Base-by-base conservation (phyloP, 208 protist species). In the Leishmania mexicana region DNA sequence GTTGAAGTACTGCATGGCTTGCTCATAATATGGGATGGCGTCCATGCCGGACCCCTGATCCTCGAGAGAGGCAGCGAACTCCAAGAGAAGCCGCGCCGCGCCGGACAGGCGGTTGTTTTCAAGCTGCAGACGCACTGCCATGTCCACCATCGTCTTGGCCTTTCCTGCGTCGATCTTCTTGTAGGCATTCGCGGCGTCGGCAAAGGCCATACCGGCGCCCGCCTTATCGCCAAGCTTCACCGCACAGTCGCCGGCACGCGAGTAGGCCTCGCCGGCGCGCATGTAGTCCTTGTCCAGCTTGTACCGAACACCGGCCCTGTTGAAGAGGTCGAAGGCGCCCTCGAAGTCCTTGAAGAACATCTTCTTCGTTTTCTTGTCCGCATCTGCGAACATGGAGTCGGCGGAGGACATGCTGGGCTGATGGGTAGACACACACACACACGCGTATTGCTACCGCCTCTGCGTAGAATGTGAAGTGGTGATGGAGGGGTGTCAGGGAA, bases 341-440 rank as follows among this genome's bases (percentile, higher is more conserved):
- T 96, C 92, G 71, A 91, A 95, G 83, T 98, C 93, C 54, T 96
- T 95, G 77, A 95, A 95, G 78, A 98, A 95, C 31, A 81, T 82
- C 81, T 92, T 94, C 82, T 93, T 94, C 5, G 88, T 85, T 86
- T 96, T 96, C 68, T 90, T 94, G 38, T 98, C 90, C 42, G 93
- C 95, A 57, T 94, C 86, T 10, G 76, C 67, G 82, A 88, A 95
- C 65, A 94, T 80, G 35, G 62, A 73, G 54, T 96, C 91, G 15
- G 83, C 93, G 57, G 88, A 85, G 31, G 81, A 90, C 85, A 87
- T 88, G 78, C 19, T 60, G 28, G 70, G 53, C 71, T 85, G 28
- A 68, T 81, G 31, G 11, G 65, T 68, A 42, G 24, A 21, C 60
- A 65, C 60, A 65, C 60, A 67, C 60, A 35, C 28, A 65, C 38